A percentile compares a stretch with the other conserved stretches of the same genome.
These are phyloP conservation scores for Vicia villosa DNA, from an alignment of 306 rosid genomes.

Conservation along the genomic window DNA sequence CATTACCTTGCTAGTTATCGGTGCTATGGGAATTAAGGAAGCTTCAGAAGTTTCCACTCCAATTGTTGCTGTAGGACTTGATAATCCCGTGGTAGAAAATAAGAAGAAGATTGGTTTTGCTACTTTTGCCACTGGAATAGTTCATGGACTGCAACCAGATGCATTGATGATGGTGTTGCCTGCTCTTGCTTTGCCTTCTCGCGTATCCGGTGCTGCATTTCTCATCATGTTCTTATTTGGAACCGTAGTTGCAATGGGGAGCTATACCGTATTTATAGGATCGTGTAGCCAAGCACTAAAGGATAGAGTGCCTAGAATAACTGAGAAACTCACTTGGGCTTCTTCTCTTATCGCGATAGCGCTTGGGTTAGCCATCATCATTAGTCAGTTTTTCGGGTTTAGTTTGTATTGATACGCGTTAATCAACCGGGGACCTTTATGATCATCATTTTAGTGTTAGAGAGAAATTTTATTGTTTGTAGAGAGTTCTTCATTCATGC, in stretches of 20 bases:
- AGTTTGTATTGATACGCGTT: conserved; percentile 63
- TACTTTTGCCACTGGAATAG: conserved; percentile 97
- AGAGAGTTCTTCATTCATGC: conserved; percentile 34
- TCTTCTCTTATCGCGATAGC: conserved; percentile 90
- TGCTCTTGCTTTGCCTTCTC: conserved; percentile 96
- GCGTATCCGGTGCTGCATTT: conserved; percentile 93
- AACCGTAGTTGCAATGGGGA: conserved; percentile 92
- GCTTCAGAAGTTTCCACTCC: conserved; percentile 85
- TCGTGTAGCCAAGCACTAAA: conserved; percentile 86
- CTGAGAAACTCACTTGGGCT: conserved; percentile 98
- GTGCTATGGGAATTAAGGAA: conserved; percentile 88
- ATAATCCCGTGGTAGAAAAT: conserved; percentile 56
- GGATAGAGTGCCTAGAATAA: conserved; percentile 90
- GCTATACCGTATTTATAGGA: conserved; percentile 91
- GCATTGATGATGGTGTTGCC: conserved; percentile 96
- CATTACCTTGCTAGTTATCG: conserved; percentile 76
- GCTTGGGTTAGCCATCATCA: conserved; percentile 78
- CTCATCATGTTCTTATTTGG: conserved; percentile 87
- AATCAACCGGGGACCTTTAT: conserved; percentile 29
- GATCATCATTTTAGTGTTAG: conserved; percentile 34
- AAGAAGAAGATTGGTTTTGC: conserved; percentile 91
- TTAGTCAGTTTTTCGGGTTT: conserved; percentile 88
- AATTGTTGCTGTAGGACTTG: conserved; percentile 74
- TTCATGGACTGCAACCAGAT: conserved; percentile 96
- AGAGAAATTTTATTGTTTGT: conserved; percentile 43